Base-by-base conservation (phyloP, 2,329 filamentous ascomycete genomes). In the Cryoendolithus antarcticus region DNA sequence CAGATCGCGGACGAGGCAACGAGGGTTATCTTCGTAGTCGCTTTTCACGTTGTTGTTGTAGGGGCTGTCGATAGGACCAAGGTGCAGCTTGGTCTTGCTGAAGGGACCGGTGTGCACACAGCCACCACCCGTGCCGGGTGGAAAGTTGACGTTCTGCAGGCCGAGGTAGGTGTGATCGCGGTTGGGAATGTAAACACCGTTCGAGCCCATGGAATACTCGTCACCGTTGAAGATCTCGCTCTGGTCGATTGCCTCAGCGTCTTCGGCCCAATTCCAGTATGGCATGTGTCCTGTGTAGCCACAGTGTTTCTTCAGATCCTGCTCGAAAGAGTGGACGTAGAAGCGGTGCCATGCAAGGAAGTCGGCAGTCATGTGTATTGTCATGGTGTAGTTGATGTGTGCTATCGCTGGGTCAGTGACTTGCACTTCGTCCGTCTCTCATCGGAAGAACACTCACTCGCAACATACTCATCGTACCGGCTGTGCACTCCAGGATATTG, bases 201-300 rank as follows among this genome's bases (percentile, higher is more conserved):
- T 51, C 21, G 48, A 47, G 32, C 47, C 47, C 31, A 52, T 44
- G 9, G 63, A 58, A n/a, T 62, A 66, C 15, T 62, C 62, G 39
- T 62, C 67, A 32, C 70, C 70, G 47, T 76, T 70, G 38, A 76
- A 73, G 37, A 74, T 50, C 3, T 68, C 65, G 0, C 69, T 71
- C 30, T 62, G 61, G 30, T 45, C 29, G 6, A 35, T 30, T 11
- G 71, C 62, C 11, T 38, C 40, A 7, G 62, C 56, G 56, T 63
- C 66, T 39, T 60, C 59, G 2, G 62, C 61, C 66, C 70, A 74
- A 53, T 74, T 66, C 63, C 67, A 70, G 59, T 73, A 74, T 56
- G 48, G 47, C 29, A 60, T 57, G 27, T 49, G 53, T 34, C 60
- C 61, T 12, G 45, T 56, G 40, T 62, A 63, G 15, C 55, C 58